Conservation (phyloP, 257 asterid genomes). For the Gentiana straminea region DNA sequence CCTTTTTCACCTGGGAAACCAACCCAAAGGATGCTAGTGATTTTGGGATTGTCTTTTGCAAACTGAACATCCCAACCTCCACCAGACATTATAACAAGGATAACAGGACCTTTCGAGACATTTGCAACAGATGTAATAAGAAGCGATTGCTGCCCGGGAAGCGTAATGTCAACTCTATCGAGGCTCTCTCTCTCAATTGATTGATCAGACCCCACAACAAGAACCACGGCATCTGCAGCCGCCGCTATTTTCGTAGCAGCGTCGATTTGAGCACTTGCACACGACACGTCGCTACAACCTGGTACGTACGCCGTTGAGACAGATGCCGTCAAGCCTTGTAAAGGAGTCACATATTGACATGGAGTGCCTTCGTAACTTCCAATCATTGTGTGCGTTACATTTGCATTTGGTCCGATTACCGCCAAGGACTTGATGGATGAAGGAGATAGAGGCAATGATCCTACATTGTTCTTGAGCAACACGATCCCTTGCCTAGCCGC, state of each 20-base stretch:
- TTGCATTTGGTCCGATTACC: constrained; percentile 83
- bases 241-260: constrained; percentile 53
- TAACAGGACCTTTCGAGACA: constrained; percentile 66
- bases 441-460: constrained; percentile 55
- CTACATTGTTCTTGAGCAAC: constrained; percentile 54
- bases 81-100: constrained; percentile 82
- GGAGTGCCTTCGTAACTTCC: constrained; percentile 84
- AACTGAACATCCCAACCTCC: constrained; percentile 81
- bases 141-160: constrained; percentile 76
- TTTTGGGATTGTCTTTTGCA: constrained; percentile 56
- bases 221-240: constrained; percentile 61
- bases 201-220: constrained; percentile 77
- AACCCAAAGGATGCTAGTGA: constrained; percentile 73
- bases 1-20: constrained; percentile 98
- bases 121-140: constrained; percentile 53
- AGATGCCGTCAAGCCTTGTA: constrained; percentile 46
- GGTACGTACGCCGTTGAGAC: constrained; percentile 42
- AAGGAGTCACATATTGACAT: constrained; percentile 55
- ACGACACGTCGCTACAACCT: constrained; percentile 49
- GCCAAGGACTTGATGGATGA: constrained; percentile 54
- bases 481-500: constrained; percentile 83
- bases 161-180: constrained; percentile 59
- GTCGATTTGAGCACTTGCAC: constrained; percentile 41
- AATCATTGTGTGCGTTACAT: constrained; percentile 52
- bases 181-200: constrained; percentile 46